Base-by-base conservation (phyloP, 2,329 filamentous ascomycete genomes). In the Magnaporthales sp. region DNA sequence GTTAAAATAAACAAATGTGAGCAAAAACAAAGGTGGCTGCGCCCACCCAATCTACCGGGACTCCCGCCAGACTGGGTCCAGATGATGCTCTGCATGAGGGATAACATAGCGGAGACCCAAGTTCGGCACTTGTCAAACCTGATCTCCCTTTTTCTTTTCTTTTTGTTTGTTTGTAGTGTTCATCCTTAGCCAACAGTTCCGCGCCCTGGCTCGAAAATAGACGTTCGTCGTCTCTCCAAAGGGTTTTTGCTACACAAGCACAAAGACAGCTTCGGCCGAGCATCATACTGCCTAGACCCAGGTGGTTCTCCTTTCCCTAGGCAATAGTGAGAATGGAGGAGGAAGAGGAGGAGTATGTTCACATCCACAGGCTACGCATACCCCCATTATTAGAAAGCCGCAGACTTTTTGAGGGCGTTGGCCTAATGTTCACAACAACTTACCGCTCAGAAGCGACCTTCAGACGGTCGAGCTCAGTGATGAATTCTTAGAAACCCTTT, bases 401-500 rank as follows among this genome's bases (percentile, higher is more conserved):
- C 22, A 26, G 22, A 22, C 8, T 1, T 60, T n/a, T n/a, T n/a
- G n/a, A n/a, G n/a, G n/a, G n/a, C 3, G 32, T 1, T 30, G 3
- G 60, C n/a, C 15, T 22, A 22, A 24, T 22, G 29, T 63, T 38
- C 30, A 31, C 46, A 66, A 61, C 66, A 70, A 67, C 65, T 62
- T 70, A 73, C 66, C 68, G 31, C 63, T 26, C 65, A 66, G 68
- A 73, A 86, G 83, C 70, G 79, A 81, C 71, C 74, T 75, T 70
- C 78, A 78, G 70, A 85, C 79, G 64, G 80, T 78, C 68, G 79
- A 81, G 70, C 77, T 91, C 70, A 87, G 89, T 75, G 81, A 83
- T 66, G 77, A 78, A 61, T 86, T 85, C 72, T 79, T 84, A 70
- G 83, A 89, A 72, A 88, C 84, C 5, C 77, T 89, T 67, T 79